Percentiles rank a stretch among this genome's conserved stretches.
Evolutionary conservation across 306 rosid genomes (phyloP).

Genomic region (Arachis stenosperma): DNA sequence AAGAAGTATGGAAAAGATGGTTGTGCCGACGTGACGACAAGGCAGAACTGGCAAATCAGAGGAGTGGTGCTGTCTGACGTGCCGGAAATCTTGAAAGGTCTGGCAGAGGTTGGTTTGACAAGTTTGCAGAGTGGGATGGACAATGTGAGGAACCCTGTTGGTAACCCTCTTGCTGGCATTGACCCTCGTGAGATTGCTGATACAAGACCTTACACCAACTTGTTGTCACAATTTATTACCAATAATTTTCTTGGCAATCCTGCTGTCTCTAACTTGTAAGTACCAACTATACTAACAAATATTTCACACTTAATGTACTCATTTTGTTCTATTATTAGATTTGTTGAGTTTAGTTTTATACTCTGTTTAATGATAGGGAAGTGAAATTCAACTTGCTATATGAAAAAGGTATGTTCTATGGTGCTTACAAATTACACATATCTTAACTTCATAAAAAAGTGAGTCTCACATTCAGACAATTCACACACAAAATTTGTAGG

Average conservation of each 20-base stretch:
- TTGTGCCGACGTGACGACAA: conserved; percentile 92
- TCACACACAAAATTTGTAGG: too few relatives aligned
- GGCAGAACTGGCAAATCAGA: conserved; percentile 97
- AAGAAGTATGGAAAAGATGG: conserved; percentile 88
- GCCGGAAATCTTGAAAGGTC: conserved; percentile 83
- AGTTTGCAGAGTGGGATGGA: conserved; percentile 99
- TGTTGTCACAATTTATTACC: conserved; percentile 83
- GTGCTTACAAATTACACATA: too few relatives aligned
- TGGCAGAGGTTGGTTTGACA: conserved; percentile 80
- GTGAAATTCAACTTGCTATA: too few relatives aligned
- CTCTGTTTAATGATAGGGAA: too few relatives aligned
- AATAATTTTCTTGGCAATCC: conserved; percentile 80
- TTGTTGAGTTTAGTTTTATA: too few relatives aligned
- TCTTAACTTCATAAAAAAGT: too few relatives aligned
- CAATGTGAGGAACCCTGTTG: conserved; percentile 96
- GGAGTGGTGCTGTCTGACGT: conserved; percentile 88
- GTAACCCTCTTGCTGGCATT: conserved; percentile 93
- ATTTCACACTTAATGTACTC: too few relatives aligned
- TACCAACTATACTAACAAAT: background rate
- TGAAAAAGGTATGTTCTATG: too few relatives aligned
- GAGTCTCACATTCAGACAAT: too few relatives aligned
- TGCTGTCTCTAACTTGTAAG: conserved; percentile 78
- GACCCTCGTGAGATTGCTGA: conserved; percentile 86
- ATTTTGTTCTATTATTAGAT: too few relatives aligned
- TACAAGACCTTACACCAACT: conserved; percentile 78